phyloP scores from a whole-genome alignment of 108 stramenopile species.

The Conticribra guillardii region DNA sequence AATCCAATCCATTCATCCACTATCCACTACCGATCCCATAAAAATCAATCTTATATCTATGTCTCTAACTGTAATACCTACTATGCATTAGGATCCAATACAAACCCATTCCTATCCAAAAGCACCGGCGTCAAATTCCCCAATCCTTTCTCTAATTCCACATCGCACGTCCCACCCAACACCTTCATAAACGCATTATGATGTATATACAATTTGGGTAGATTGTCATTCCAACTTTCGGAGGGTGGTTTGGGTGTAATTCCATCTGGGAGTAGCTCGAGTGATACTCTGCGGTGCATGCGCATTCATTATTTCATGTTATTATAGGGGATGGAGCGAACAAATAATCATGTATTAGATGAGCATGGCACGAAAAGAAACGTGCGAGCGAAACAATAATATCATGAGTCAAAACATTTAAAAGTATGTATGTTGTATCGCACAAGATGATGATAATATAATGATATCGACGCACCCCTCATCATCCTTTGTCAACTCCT shows the following conservation, averaged over 20 bases:
- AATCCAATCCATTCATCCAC: no score
- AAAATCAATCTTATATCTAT: no score
- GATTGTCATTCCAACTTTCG: constrained; percentile 63
- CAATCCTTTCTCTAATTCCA: constrained; percentile 57
- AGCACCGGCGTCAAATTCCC: constrained; percentile 56
- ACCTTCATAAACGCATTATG: constrained; percentile 86
- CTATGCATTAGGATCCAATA: constrained; percentile 78
- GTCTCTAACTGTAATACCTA: no score
- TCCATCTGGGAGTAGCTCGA: constrained; percentile 79
- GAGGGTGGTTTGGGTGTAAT: constrained; percentile 65
- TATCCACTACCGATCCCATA: no score
- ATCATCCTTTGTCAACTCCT: constrained; percentile 57
- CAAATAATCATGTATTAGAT: not conserved
- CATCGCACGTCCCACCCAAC: constrained; percentile 73
- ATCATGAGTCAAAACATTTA: no score
- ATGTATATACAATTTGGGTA: constrained; percentile 80
- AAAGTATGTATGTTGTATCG: not conserved
- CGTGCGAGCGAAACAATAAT: no score
- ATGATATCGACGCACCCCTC: constrained; percentile 73
- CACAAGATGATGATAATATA: constrained; percentile 7
- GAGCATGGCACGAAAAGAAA: not conserved
- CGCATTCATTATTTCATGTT: not conserved
- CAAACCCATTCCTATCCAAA: constrained; percentile 73
- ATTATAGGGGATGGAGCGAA: not conserved
- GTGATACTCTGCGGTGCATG: constrained; percentile 56